phyloP scores from a whole-genome alignment of 441 rosid species.

The Erodium trifolium region DNA sequence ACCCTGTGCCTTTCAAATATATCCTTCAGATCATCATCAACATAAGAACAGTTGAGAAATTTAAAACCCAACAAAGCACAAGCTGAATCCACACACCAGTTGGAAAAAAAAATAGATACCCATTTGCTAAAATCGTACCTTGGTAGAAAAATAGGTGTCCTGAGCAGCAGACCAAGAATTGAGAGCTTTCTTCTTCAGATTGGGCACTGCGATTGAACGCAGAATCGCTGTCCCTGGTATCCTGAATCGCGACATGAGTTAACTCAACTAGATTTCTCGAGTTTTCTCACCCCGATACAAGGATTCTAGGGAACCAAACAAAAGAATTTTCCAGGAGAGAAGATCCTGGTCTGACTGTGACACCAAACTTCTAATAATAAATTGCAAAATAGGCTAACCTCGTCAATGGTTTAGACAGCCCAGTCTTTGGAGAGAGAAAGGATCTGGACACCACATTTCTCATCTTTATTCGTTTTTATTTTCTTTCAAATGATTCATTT shows the following conservation, averaged over 20 bases:
- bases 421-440: background rate
- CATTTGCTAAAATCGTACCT: background rate
- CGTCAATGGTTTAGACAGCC: background rate
- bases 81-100: background rate
- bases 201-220: background rate
- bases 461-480: no score
- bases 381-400: background rate
- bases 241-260: background rate
- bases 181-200: background rate
- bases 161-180: background rate
- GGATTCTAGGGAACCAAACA: background rate
- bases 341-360: background rate
- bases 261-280: background rate
- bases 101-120: background rate
- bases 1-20: constrained; percentile 8
- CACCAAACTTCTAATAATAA: background rate
- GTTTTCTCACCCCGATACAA: background rate
- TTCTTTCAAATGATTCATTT: no score
- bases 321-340: background rate
- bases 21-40: constrained; percentile 1
- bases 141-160: background rate
- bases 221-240: background rate
- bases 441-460: no score
- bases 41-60: background rate
- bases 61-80: background rate